Evolutionary conservation across 2,329 filamentous ascomycete species (phyloP).

Genomic region (Pseudogymnoascus sp.): DNA sequence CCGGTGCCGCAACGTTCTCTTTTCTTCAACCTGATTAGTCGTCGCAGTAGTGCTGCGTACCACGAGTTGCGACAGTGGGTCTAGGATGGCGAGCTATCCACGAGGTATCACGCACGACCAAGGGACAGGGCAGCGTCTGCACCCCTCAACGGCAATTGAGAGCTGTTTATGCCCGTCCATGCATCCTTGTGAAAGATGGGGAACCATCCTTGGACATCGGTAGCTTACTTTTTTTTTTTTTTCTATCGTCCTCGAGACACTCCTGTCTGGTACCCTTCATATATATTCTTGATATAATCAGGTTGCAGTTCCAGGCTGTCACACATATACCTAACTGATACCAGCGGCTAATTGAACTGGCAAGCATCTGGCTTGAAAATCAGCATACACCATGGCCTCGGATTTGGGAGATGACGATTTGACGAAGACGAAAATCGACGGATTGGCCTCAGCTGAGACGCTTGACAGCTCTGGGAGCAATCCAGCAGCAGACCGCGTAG

Average conservation of each 20-base stretch:
- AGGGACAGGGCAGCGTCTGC: not conserved
- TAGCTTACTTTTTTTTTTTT: not conserved
- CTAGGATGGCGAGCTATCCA: slow-evolving; percentile 16
- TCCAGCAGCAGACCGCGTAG: slow-evolving; percentile 14
- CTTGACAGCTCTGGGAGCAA: slow-evolving; percentile 16
- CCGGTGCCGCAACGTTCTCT: not conserved
- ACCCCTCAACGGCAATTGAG: not conserved
- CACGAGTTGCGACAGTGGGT: not conserved
- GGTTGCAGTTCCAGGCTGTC: not conserved
- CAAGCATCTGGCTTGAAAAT: not conserved
- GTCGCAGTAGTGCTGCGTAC: not conserved
- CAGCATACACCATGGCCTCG: not conserved
- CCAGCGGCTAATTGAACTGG: not conserved
- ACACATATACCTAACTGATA: not conserved
- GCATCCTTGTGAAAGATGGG: not conserved
- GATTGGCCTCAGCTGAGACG: not conserved
- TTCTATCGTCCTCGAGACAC: not conserved
- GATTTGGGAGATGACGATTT: slow-evolving; percentile 12
- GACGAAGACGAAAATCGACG: slow-evolving; percentile 5
- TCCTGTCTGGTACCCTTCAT: not conserved
- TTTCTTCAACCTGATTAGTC: not conserved
- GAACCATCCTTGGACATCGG: not conserved
- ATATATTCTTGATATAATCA: not conserved
- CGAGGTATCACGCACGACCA: slow-evolving; percentile 13
- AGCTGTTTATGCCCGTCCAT: slow-evolving; percentile 2